Percentiles rank a stretch among this genome's conserved stretches.
Evolutionary conservation across 2,329 filamentous ascomycete genomes (phyloP).

Genomic region (Aspergillus sp.): DNA sequence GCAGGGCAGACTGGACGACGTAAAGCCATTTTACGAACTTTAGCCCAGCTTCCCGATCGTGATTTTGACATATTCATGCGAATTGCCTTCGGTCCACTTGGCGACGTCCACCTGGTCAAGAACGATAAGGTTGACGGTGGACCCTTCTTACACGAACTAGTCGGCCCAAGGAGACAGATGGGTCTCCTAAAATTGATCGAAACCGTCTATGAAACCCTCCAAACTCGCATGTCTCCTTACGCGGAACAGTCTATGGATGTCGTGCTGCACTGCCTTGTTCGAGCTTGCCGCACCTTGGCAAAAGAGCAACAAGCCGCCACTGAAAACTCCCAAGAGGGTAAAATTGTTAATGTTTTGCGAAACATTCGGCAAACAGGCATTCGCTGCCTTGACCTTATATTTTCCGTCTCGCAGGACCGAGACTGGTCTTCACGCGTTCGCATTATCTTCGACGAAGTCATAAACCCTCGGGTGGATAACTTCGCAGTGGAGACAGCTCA

Average conservation of each 20-base stretch:
- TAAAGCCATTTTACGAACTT: conserved; percentile 69
- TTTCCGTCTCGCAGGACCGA: conserved; percentile 68
- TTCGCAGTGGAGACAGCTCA: conserved; percentile 85
- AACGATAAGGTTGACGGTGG: conserved; percentile 51
- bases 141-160: conserved; percentile 58
- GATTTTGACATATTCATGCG: conserved; percentile 80
- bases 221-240: conserved; percentile 69
- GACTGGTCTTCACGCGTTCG: conserved; percentile 72
- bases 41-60: conserved; percentile 72
- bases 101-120: conserved; percentile 59
- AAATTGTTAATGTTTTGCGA: conserved; percentile 36
- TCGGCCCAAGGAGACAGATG: conserved; percentile 75
- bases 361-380: conserved; percentile 63
- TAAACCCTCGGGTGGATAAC: conserved; percentile 74
- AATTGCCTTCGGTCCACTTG: conserved; percentile 74
- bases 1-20: conserved; percentile 79
- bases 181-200: conserved; percentile 91
- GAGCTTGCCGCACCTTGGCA: conserved; percentile 59
- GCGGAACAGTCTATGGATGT: conserved; percentile 70
- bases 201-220: conserved; percentile 80
- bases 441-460: conserved; percentile 69
- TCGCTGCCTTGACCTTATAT: conserved; percentile 78
- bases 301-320: conserved; percentile 30
- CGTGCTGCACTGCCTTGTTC: conserved; percentile 77
- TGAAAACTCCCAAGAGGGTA: conserved; percentile 30